Evolutionary conservation across 23 red algal species (phyloP), one percentile per base, ranked within the genome.

Genomic region (Cyanidiococcus yangmingshanensis): DNA sequence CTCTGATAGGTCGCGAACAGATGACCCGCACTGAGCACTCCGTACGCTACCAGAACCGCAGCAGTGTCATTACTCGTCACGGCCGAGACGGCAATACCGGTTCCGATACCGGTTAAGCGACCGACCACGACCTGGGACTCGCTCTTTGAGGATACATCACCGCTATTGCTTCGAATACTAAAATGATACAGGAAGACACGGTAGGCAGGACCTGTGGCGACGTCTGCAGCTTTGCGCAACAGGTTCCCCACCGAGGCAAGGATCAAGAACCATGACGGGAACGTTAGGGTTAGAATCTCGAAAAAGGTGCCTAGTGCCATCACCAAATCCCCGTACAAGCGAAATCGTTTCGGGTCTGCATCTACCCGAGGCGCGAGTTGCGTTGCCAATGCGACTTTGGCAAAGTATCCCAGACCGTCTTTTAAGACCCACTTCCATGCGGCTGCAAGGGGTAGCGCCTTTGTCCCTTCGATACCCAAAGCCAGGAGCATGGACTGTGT

Each of bases 361-460:
- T 96, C 87, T 1, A 96, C 58, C 1, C 84, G 58, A 30, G 83
- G 76, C 59, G 84, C 87, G 59, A 95, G 74, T 0, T 79, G 54
- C 36, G 92, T 75, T 50, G 76, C 85, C 57, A 90, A 67, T 12
- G 84, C 37, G 33, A 96, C 41, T 68, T 96, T 96, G 21, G 84
- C 82, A 29, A 50, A 78, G 45, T 86, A 84, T 1, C 87, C 92
- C 54, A 96, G 57, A 39, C 92, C 92, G 80, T 96, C 92, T 80
- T 90, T 96, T 12, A 96, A 76, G 57, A 96, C 87, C 92, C 92
- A 96, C 38, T 96, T 90, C 26, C 83, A 37, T 35, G 92, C 83
- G 2, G 83, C 92, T 0, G 83, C 79, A 24, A 93, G 36, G 18
- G 84, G 68, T 2, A 83, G 39, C 30, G 82, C 83, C 25, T 21